Evolutionary conservation across 176 grass and related monocot species (phyloP), one percentile per base, ranked within the genome.

Genomic region (Cenchrus purpureus): DNA sequence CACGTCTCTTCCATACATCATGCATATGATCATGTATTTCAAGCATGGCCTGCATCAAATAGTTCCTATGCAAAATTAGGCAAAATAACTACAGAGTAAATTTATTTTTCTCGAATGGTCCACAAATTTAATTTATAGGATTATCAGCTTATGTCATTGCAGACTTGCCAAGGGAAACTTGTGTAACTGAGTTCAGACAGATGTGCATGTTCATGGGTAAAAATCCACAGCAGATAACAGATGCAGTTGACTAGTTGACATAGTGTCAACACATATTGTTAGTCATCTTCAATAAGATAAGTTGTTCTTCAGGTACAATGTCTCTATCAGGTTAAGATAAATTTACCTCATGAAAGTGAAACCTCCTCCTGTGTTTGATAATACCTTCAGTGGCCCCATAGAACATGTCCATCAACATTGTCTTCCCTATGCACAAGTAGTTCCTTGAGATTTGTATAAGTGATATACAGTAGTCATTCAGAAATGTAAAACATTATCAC

Each of bases 401-500:
- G 82, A 98, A 94, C 93, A 98, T 95, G 84, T 95, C 96, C 93
- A 98, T 98, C 77, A 98, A 55, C 96, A 98, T 98, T 73, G 96
- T 98, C 89, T 98, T 98, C 3, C 96, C 91, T 98, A 59, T 56
- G 63, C 54, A 73, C 8, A 89, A 48, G 31, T 53, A 74, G 64
- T 56, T 40, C 46, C 28, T 70, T 73, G 59, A 79, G 50, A 69
- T 79, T 71, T 85, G 29, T n/a, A 70, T 32, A 61, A 67, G 56
- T 53, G 74, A 54, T 12, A 67, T 3, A 67, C 1, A 65, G 49
- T 20, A 50, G 11, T 25, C 13, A 59, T 61, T 72, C 53, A 31
- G 14, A 59, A 72, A 44, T 10, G 0, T 4, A 79, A 50, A 71
- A 65, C 14, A 65, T 49, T 37, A 73, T 20, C 8, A 68, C 0